Evolutionary conservation across 768 basidiomycete genomes (phyloP), one percentile per base, ranked within the genome.

Genomic region (Mycena olivaceomarginata): DNA sequence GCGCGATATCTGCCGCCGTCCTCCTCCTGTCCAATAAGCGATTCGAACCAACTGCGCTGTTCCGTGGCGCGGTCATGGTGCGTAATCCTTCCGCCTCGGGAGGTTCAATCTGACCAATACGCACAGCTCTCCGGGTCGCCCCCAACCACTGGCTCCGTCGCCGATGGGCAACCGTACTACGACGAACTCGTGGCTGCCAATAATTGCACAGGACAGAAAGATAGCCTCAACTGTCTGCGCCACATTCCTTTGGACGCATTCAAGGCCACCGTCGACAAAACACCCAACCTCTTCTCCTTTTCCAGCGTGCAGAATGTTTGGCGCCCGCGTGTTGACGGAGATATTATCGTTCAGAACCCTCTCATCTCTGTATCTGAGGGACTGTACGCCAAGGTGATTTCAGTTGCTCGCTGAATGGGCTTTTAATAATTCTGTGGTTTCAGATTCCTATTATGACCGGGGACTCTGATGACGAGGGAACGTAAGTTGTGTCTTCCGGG

Each of bases 241-340:
- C 71, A 66, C 0, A 83, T 83, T 20, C 83, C 87, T 0, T 85
- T 82, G 45, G 76, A 82, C 10, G 69, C 65, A 0, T 81, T 89
- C 25, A 74, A 82, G 71, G 68, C 62, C 0, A 88, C 88, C 0
- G 77, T 89, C 66, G 82, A 87, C 72, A 4, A 75, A 8, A 82
- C 84, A 22, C 84, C 88, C 0, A 78, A 72, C 18, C 22, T 86
- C 1, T 83, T 87, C 60, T 69, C 83, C 0, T 86, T 84, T 76
- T 70, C 81, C 70, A 83, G 83, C 25, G 67, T 87, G 48, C 72
- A 72, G 0, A 72, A 85, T 46, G 83, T 85, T 1, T 89, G 87
- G 87, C 57, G 81, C 15, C 90, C 89, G 7, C 81, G 85, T 12
- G 84, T 86, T 1, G 89, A 90, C 63, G 88, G 87, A 0, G 78